Percentiles rank a stretch among this genome's conserved stretches.
Evolutionary conservation across 2,329 filamentous ascomycete genomes (phyloP).

Genomic region (Hypomyces rosellus): DNA sequence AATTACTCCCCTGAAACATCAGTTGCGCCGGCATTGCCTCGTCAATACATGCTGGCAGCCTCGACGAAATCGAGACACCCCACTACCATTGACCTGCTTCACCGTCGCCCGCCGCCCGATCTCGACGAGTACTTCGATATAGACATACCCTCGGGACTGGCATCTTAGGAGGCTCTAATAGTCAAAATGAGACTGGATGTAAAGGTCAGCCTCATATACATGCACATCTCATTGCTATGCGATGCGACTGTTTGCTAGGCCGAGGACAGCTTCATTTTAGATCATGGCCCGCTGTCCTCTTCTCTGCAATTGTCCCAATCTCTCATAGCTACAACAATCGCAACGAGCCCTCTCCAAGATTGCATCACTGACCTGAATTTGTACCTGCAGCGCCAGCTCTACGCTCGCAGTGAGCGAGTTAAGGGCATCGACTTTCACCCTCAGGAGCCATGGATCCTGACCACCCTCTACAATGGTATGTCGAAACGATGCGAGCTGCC

Average conservation of each 20-base stretch:
- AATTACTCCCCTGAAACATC: background rate
- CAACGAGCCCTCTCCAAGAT: background rate
- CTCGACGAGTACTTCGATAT: background rate
- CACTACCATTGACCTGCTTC: no score
- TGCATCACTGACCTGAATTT: conserved; percentile 1
- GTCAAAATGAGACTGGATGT: conserved; percentile 37
- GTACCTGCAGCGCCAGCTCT: conserved; percentile 36
- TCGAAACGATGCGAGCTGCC: conserved; percentile 2
- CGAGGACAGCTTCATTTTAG: no score
- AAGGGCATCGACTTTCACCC: conserved; percentile 98
- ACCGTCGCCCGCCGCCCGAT: conserved; percentile 17
- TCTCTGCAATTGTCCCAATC: background rate
- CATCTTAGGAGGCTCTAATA: conserved; percentile 2
- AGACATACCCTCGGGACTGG: background rate
- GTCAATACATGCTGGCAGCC: conserved; percentile 7
- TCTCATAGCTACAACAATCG: background rate
- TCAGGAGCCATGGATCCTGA: conserved; percentile 93
- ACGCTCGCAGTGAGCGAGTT: conserved; percentile 85
- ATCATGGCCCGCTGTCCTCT: no score
- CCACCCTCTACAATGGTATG: conserved; percentile 90
- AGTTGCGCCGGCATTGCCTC: background rate
- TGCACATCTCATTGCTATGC: background rate
- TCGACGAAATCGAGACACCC: conserved; percentile 7
- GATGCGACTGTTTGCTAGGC: no score
- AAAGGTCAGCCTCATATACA: conserved; percentile 27